These are phyloP conservation scores for Diaporthe batatas DNA, from an alignment of 2,329 filamentous ascomycete species.

Conservation along the genomic window DNA sequence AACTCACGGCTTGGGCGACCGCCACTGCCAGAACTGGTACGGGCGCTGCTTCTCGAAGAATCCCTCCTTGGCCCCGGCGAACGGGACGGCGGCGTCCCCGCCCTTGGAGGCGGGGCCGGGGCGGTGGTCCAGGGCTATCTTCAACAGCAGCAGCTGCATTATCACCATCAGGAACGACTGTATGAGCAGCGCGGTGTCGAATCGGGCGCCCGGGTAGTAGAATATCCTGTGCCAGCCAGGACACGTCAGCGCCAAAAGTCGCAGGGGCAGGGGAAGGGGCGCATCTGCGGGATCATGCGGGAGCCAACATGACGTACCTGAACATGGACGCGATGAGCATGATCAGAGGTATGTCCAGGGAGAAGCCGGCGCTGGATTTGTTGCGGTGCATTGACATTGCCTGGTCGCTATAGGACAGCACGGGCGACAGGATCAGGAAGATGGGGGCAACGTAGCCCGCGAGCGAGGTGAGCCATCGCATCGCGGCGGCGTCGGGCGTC, in stretches of 20 bases:
- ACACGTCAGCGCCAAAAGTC: slow-evolving; percentile 35
- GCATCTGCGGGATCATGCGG: not conserved
- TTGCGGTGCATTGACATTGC: slow-evolving; percentile 73
- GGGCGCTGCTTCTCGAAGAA: slow-evolving; percentile 66
- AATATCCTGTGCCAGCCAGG: slow-evolving; percentile 65
- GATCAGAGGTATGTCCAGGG: slow-evolving; percentile 78
- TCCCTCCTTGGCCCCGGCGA: slow-evolving; percentile 64
- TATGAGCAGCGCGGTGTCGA: slow-evolving; percentile 72
- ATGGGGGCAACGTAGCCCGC: slow-evolving; percentile 71
- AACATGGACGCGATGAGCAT: slow-evolving; percentile 78
- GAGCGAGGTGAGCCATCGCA: slow-evolving; percentile 62
- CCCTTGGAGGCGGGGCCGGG: slow-evolving; percentile 71
- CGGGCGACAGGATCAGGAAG: slow-evolving; percentile 73
- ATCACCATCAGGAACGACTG: slow-evolving; percentile 76
- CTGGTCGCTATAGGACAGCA: slow-evolving; percentile 76
- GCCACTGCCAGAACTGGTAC: slow-evolving; percentile 88
- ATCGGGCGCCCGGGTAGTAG: slow-evolving; percentile 77
- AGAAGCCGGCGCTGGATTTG: slow-evolving; percentile 77
- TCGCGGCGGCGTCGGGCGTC: slow-evolving; percentile 42
- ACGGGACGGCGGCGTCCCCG: slow-evolving; percentile 72
- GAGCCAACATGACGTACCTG: slow-evolving; percentile 59
- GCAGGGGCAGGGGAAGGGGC: not conserved
- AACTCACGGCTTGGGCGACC: slow-evolving; percentile 74
- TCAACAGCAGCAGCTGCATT: slow-evolving; percentile 74
- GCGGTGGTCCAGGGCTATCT: slow-evolving; percentile 78